Percentiles rank a stretch among this genome's conserved stretches.
Conservation (phyloP, 2,329 filamentous ascomycete species). For the Ciborinia camelliae region DNA sequence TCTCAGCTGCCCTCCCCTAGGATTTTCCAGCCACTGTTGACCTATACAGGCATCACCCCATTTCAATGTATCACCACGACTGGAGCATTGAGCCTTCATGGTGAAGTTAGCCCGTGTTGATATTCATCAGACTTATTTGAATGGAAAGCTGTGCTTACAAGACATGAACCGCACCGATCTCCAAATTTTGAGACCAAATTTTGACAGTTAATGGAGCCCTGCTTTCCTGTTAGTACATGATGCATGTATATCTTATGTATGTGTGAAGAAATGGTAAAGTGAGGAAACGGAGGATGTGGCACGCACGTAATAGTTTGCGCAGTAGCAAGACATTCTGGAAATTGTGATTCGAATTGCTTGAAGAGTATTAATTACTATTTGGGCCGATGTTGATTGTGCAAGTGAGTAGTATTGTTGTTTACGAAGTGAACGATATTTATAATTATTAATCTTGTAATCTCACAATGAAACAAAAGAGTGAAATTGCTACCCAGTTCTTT, state of each 20-base stretch:
- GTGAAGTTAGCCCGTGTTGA: neutral
- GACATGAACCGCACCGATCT: slow-evolving; percentile 8
- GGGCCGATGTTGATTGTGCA: neutral
- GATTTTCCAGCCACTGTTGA: slow-evolving; percentile 13
- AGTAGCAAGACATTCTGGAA: slow-evolving; percentile 14
- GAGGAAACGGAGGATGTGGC: neutral
- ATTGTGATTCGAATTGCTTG: neutral
- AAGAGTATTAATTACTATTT: neutral
- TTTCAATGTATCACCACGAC: neutral
- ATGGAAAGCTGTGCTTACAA: neutral
- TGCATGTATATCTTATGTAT: neutral
- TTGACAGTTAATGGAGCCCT: slow-evolving; percentile 16
- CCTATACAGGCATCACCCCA: neutral
- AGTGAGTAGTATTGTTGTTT: neutral
- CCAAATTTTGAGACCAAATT: slow-evolving; percentile 11
- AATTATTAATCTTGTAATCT: neutral
- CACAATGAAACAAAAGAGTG: neutral
- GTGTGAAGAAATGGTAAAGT: neutral
- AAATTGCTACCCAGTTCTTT: neutral
- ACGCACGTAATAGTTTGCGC: slow-evolving; percentile 17
- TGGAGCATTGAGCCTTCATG: neutral
- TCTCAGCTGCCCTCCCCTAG: neutral
- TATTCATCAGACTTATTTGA: neutral
- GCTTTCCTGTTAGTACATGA: neutral
- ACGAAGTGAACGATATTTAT: neutral